phyloP scores from a whole-genome alignment of 805 yeast species.

The Wickerhamomyces queroliae region DNA sequence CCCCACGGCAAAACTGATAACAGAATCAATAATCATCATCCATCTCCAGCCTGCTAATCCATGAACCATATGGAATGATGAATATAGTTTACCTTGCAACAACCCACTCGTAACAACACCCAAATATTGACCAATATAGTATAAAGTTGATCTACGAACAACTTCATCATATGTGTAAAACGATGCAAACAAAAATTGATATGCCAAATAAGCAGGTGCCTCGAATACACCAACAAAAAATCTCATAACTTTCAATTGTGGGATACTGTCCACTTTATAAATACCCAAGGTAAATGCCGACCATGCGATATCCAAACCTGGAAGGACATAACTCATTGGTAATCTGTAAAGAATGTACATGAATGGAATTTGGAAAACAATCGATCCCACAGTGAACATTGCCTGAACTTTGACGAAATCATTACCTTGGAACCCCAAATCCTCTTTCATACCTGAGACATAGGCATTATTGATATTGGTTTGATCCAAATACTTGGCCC shows the following conservation, averaged over 20 bases:
- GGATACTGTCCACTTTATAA: conserved; percentile 41
- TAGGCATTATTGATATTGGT: conserved; percentile 62
- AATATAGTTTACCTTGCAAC: conserved; percentile 45
- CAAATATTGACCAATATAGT: conserved; percentile 56
- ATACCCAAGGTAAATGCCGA: conserved; percentile 56
- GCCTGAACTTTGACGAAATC: conserved; percentile 59
- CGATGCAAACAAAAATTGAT: conserved; percentile 54
- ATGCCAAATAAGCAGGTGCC: conserved; percentile 59
- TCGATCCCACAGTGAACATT: conserved; percentile 54
- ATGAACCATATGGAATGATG: conserved; percentile 33
- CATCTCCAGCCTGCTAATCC: conserved; percentile 61
- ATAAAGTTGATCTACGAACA: conserved; percentile 55
- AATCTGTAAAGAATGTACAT: conserved; percentile 50
- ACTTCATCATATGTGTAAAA: conserved; percentile 54
- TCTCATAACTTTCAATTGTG: conserved; percentile 54
- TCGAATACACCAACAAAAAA: conserved; percentile 68
- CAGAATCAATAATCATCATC: conserved; percentile 61
- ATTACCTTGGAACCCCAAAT: conserved; percentile 52
- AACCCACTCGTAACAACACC: conserved; percentile 57
- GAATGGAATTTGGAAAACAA: conserved; percentile 63
- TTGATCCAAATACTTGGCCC: conserved; percentile 64
- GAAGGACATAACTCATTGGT: conserved; percentile 42
- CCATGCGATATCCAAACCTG: conserved; percentile 56
- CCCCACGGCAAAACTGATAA: conserved; percentile 54
- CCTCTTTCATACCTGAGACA: conserved; percentile 57